Evolutionary conservation across 2,329 filamentous ascomycete species (phyloP).

Genomic region (Penicillium sp.): DNA sequence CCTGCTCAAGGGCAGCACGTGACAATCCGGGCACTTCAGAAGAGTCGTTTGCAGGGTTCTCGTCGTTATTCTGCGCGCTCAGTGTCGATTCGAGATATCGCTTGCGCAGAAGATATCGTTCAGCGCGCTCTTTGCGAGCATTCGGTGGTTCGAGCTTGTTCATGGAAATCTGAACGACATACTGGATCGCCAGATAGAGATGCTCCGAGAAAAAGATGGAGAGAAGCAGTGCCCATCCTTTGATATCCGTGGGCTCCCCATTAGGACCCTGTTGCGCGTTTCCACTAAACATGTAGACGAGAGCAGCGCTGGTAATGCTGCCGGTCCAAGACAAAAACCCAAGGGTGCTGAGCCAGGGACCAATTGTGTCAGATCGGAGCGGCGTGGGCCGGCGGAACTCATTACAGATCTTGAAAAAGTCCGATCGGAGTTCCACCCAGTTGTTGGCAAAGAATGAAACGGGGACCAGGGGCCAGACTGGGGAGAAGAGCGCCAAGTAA

Average conservation of each 20-base stretch:
- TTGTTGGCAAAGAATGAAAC: slow-evolving; percentile 92
- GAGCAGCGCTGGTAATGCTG: slow-evolving; percentile 79
- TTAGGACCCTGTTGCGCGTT: slow-evolving; percentile 55
- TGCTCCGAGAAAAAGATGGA: slow-evolving; percentile 86
- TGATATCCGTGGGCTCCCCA: slow-evolving; percentile 59
- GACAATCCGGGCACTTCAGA: slow-evolving; percentile 31
- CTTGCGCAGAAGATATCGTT: slow-evolving; percentile 78
- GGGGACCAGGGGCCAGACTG: slow-evolving; percentile 88
- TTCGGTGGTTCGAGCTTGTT: slow-evolving; percentile 82
- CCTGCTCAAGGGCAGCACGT: slow-evolving; percentile 42
- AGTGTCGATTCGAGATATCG: slow-evolving; percentile 62
- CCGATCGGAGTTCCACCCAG: slow-evolving; percentile 91
- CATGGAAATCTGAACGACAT: slow-evolving; percentile 70
- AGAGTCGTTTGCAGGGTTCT: slow-evolving; percentile 14
- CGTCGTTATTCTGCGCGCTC: slow-evolving; percentile 22
- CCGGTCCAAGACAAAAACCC: slow-evolving; percentile 92
- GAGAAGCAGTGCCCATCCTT: slow-evolving; percentile 76
- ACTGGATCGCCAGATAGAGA: slow-evolving; percentile 76
- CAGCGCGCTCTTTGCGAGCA: slow-evolving; percentile 77
- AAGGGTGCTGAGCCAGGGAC: slow-evolving; percentile 86
- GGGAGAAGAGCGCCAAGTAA: slow-evolving; percentile 88
- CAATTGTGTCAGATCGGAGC: slow-evolving; percentile 88
- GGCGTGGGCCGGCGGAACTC: slow-evolving; percentile 88
- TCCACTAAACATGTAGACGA: slow-evolving; percentile 81
- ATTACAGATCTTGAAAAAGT: slow-evolving; percentile 92